Conservation (phyloP, 345 rosid genomes). For the Citrus trifoliata region DNA sequence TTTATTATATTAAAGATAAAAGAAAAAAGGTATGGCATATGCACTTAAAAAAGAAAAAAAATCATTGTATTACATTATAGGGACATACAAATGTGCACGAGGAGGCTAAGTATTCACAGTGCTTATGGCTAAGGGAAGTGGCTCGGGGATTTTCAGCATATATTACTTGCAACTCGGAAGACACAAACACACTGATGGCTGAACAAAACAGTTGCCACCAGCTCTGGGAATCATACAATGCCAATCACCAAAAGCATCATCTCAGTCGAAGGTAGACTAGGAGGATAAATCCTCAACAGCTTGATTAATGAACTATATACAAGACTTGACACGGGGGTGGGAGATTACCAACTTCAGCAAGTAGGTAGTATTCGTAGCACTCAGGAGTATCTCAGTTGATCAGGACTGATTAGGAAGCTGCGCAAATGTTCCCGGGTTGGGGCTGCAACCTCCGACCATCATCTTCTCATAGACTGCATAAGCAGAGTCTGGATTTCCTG, state of each 20-base stretch:
- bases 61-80: not conserved
- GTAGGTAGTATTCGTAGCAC: not conserved
- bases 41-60: not conserved
- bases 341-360: not conserved
- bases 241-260: not conserved
- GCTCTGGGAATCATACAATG: not conserved
- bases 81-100: not conserved
- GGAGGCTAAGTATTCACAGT: slow-evolving; percentile 11
- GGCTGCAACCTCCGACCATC: slow-evolving; percentile 81
- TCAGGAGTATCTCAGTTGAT: not conserved
- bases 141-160: not conserved
- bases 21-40: not conserved
- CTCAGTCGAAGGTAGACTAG: not conserved
- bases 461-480: slow-evolving; percentile 74
- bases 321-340: not conserved
- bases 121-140: not conserved
- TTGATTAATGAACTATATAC: not conserved
- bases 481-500: slow-evolving; percentile 65
- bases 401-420: slow-evolving; percentile 68
- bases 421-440: slow-evolving; percentile 76
- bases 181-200: not conserved
- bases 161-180: not conserved
- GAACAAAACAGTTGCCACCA: not conserved
- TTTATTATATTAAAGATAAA: not conserved
- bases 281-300: not conserved